Percentiles rank a stretch among this genome's conserved stretches.
Conservation (phyloP, 2,329 filamentous ascomycete species). For the Chrysoporthe puriensis region DNA sequence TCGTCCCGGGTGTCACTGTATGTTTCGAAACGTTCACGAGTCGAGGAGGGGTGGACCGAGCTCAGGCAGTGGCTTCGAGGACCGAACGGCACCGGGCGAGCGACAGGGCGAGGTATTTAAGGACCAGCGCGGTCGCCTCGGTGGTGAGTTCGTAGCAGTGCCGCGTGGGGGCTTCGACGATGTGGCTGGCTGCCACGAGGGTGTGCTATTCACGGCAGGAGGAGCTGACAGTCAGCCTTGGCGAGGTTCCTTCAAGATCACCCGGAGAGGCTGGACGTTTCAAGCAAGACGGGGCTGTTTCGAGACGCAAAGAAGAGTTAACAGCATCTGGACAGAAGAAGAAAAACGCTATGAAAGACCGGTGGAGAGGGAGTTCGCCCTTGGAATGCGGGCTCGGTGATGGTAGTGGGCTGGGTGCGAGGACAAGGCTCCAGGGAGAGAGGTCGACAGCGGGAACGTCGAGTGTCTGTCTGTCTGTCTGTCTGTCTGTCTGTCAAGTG, state of each 20-base stretch:
- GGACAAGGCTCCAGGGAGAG: conserved; percentile 2
- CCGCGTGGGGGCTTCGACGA: neutral
- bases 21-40: conserved; percentile 9
- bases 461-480: neutral
- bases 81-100: conserved; percentile 22
- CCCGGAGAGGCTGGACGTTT: neutral
- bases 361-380: neutral
- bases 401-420: conserved; percentile 1
- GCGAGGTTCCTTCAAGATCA: conserved; percentile 21
- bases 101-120: conserved; percentile 5
- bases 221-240: conserved; percentile 23
- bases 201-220: conserved; percentile 26
- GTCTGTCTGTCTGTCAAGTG: neutral
- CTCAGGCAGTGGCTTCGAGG: conserved; percentile 17
- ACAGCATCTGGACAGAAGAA: neutral
- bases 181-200: conserved; percentile 13
- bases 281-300: neutral
- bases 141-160: neutral
- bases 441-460: neutral
- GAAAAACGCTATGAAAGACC: neutral
- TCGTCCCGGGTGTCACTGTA: conserved; percentile 1
- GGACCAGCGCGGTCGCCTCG: neutral
- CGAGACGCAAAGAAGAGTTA: neutral
- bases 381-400: conserved; percentile 1
- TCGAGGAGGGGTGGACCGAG: conserved; percentile 5